A percentile compares a stretch with the other conserved stretches of the same genome.
phyloP scores from a whole-genome alignment of 106 monocot genomes.

The Acanthochlamys bracteata region DNA sequence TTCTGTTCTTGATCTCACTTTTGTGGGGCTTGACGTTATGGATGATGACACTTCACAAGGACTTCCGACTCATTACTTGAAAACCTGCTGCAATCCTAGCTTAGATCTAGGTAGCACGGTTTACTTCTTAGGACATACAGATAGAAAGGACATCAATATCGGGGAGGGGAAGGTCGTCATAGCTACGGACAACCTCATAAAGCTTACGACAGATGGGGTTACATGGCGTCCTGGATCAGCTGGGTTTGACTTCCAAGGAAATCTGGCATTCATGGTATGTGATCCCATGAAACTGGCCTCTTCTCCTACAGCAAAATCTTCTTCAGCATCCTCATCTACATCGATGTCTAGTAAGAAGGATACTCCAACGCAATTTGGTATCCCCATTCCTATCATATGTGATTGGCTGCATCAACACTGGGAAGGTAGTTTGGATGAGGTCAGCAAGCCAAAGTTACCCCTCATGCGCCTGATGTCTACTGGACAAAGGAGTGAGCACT shows the following conservation, averaged over 20 bases:
- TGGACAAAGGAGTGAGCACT: constrained; percentile 58
- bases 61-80: constrained; percentile 62
- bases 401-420: constrained; percentile 95
- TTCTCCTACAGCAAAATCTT: constrained; percentile 60
- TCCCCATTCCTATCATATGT: constrained; percentile 74
- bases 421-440: constrained; percentile 92
- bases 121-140: constrained; percentile 56
- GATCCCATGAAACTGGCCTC: constrained; percentile 93
- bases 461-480: constrained; percentile 51
- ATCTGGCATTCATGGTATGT: constrained; percentile 94
- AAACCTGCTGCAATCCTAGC: constrained; percentile 54
- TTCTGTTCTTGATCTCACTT: constrained; percentile 84
- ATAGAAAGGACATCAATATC: constrained; percentile 48
- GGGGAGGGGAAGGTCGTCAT: constrained; percentile 85
- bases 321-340: constrained; percentile 58
- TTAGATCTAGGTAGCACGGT: constrained; percentile 62
- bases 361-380: constrained; percentile 63
- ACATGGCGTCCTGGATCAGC: constrained; percentile 83
- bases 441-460: constrained; percentile 68
- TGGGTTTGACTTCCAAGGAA: constrained; percentile 88
- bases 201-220: constrained; percentile 61
- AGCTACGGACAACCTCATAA: constrained; percentile 91
- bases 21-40: constrained; percentile 73
- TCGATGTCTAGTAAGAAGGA: constrained; percentile 52
- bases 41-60: constrained; percentile 47